A percentile compares a stretch with the other conserved stretches of the same genome.
Evolutionary conservation across 352 stramenopile species (phyloP).

Genomic region (Globisporangium takayamanum): DNA sequence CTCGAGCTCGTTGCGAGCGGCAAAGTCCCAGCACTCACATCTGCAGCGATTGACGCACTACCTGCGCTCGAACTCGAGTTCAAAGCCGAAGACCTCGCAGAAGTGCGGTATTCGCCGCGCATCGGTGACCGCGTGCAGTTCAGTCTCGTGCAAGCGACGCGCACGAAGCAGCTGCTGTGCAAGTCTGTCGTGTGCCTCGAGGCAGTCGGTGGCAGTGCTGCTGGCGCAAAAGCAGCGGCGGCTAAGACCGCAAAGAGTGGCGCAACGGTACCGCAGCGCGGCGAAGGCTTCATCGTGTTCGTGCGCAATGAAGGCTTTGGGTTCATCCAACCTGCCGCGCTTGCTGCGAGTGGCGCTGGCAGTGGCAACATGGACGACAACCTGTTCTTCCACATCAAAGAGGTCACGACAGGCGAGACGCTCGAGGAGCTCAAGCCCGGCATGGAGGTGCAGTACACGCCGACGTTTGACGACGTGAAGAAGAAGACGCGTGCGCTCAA

Average conservation of each 20-base stretch:
- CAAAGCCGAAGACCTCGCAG: constrained; percentile 43
- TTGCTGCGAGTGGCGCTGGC: neutral
- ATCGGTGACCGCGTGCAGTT: constrained; percentile 62
- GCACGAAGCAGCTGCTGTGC: constrained; percentile 58
- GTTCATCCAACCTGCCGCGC: constrained; percentile 58
- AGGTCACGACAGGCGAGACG: constrained; percentile 46
- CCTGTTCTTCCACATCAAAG: constrained; percentile 79
- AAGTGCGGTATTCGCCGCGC: constrained; percentile 61
- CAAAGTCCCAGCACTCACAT: constrained; percentile 18
- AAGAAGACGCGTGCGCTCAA: constrained; percentile 52
- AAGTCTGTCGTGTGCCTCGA: constrained; percentile 44
- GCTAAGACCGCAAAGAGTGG: constrained; percentile 14
- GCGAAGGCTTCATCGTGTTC: constrained; percentile 55
- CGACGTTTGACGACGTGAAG: constrained; percentile 65
- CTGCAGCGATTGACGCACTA: constrained; percentile 1
- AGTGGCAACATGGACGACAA: constrained; percentile 38
- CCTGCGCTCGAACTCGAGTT: constrained; percentile 48
- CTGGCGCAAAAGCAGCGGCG: constrained; percentile 6
- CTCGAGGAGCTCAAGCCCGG: constrained; percentile 56
- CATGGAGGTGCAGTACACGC: constrained; percentile 59
- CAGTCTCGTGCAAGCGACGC: constrained; percentile 50
- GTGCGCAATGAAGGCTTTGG: constrained; percentile 70
- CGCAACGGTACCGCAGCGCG: constrained; percentile 11
- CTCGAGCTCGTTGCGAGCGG: constrained; percentile 28
- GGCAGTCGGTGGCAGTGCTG: constrained; percentile 8